Evolutionary conservation across 108 stramenopile species (phyloP), one percentile per base, ranked within the genome.

Genomic region (Skeletonema grethae): DNA sequence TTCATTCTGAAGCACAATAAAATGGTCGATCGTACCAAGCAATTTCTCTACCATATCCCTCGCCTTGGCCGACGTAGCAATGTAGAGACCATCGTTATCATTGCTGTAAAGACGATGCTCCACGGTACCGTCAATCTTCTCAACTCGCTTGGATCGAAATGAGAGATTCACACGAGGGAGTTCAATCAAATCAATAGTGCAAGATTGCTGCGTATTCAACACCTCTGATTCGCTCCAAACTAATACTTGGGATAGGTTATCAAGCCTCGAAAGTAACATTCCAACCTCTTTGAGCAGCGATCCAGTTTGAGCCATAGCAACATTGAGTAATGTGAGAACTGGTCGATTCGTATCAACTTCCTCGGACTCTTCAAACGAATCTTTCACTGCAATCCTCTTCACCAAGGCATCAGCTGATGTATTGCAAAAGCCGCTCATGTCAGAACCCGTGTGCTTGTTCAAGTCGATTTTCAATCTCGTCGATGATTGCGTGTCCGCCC

Each of bases 81-180:
- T 94, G 84, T 90, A 99, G 20, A 97, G 88, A 5, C 97, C 98
- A 70, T 96, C 92, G 57, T 97, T 95, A 69, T 99, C 98, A 67
- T 93, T 90, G 65, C 95, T 94, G 77, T 94, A 97, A 0, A 97
- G 82, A 46, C 95, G 88, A 25, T 85, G 79, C 43, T 92, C 87
- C 28, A 83, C 82, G 25, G 79, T 81, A 24, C 92, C 92, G 62
- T 93, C 91, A 36, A 81, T 75, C 41, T 80, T 79, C 65, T 85
- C 86, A 25, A 88, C 85, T 41, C 79, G 61, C 66, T 89, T 93
- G 8, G 92, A 84, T 56, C 86, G 87, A 80, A 99, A 99, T 15
- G 95, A 93, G 11, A 99, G 74, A 55, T 96, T 94, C 29, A 99
- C 91, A 34, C 99, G 85, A 10, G 99, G 98, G 11, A 99, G 90